A percentile compares a stretch with the other conserved stretches of the same genome.
These are phyloP conservation scores for Mycena floridula DNA, from an alignment of 768 basidiomycete species.

Conservation along the genomic window DNA sequence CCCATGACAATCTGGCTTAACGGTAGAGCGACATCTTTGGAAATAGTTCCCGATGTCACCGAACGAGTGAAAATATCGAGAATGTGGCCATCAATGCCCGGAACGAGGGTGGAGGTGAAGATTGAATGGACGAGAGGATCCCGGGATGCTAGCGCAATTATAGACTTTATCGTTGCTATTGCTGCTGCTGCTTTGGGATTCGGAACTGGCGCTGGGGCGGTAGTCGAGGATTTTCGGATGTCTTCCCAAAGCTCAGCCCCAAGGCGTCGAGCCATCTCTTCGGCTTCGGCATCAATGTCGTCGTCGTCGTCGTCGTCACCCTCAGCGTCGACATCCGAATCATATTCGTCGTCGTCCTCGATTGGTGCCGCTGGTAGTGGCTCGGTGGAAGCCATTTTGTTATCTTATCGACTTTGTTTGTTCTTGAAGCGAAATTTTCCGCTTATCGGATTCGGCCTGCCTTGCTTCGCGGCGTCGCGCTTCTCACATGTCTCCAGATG, in stretches of 20 bases:
- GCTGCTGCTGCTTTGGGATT: slow-evolving; percentile 50
- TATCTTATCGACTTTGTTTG: too few relatives aligned
- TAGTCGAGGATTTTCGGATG: slow-evolving; percentile 42
- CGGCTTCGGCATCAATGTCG: slow-evolving; percentile 62
- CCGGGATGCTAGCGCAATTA: slow-evolving; percentile 50
- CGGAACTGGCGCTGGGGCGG: background rate
- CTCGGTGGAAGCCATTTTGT: too few relatives aligned
- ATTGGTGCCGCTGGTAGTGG: too few relatives aligned
- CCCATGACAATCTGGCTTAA: slow-evolving; percentile 59
- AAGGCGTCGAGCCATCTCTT: slow-evolving; percentile 66
- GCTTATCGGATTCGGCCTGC: too few relatives aligned
- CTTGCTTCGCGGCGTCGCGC: too few relatives aligned
- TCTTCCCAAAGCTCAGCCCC: slow-evolving; percentile 79
- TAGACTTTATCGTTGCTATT: slow-evolving; percentile 57
- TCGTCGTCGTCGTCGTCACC: slow-evolving; percentile 59
- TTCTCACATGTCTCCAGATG: too few relatives aligned
- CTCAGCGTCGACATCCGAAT: slow-evolving; percentile 38
- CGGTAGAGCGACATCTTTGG: slow-evolving; percentile 46
- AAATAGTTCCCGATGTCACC: slow-evolving; percentile 38
- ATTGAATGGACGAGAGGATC: slow-evolving; percentile 51
- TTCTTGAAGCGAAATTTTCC: too few relatives aligned
- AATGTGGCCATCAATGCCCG: slow-evolving; percentile 44
- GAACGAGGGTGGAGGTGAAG: slow-evolving; percentile 47
- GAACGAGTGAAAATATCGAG: slow-evolving; percentile 49
- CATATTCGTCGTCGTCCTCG: slow-evolving; percentile 29